These are phyloP conservation scores for Trichophyton equinum DNA, from an alignment of 2,329 filamentous ascomycete genomes.

Conservation along the genomic window DNA sequence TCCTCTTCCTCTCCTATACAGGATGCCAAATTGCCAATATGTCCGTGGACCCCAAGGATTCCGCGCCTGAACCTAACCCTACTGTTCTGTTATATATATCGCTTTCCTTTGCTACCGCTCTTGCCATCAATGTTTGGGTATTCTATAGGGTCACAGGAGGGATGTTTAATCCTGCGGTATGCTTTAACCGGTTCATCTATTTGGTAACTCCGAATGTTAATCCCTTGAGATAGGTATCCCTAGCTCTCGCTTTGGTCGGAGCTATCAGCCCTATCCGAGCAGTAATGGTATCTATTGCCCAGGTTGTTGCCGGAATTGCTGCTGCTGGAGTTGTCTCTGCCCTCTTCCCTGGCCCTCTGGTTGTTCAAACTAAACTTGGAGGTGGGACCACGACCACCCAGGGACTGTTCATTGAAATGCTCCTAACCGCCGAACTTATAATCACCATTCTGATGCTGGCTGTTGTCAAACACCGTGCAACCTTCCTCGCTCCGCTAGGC, in stretches of 20 bases:
- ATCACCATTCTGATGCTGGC: constrained; percentile 58
- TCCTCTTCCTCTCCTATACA: constrained; percentile 38
- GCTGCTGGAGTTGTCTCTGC: constrained; percentile 46
- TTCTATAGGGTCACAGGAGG: constrained; percentile 43
- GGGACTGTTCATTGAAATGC: constrained; percentile 55
- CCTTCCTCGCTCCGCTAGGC: constrained; percentile 57
- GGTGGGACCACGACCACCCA: constrained; percentile 41
- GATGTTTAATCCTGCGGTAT: constrained; percentile 40
- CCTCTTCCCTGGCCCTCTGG: constrained; percentile 46
- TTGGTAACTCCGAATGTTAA: not conserved
- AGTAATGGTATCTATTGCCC: constrained; percentile 41
- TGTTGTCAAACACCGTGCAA: constrained; percentile 60
- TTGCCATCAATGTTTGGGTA: constrained; percentile 43
- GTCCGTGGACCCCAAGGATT: constrained; percentile 15
- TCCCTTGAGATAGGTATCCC: constrained; percentile 33
- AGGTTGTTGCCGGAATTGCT: constrained; percentile 47
- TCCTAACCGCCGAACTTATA: constrained; percentile 51
- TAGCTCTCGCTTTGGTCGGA: constrained; percentile 48
- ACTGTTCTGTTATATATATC: constrained; percentile 31
- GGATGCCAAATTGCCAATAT: constrained; percentile 37
- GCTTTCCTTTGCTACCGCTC: constrained; percentile 35
- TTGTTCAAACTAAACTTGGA: constrained; percentile 45
- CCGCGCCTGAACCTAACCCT: constrained; percentile 20
- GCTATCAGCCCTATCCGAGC: constrained; percentile 44
- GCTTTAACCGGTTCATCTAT: constrained; percentile 4